Evolutionary conservation across 2,329 filamentous ascomycete species (phyloP).

Genomic region (Remersonia thermophila): DNA sequence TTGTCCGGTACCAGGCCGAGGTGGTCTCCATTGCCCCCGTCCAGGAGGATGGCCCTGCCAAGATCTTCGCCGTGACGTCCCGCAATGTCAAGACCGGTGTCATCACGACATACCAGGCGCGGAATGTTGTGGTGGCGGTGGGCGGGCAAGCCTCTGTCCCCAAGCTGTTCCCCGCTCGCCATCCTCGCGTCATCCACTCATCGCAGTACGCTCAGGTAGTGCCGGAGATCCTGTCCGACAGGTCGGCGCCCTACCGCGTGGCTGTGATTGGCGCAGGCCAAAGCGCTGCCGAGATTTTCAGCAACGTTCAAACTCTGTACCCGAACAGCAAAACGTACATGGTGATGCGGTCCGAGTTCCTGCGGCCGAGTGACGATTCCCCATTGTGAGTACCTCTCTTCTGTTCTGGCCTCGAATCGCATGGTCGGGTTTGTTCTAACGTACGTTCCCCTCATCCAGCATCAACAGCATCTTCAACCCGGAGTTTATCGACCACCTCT

Average conservation of each 20-base stretch:
- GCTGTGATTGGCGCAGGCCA: conserved; percentile 84
- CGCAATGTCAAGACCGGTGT: conserved; percentile 47
- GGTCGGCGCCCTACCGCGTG: conserved; percentile 52
- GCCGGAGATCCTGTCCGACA: conserved; percentile 44
- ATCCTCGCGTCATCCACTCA: conserved; percentile 73
- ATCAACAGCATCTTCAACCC: conserved; percentile 97
- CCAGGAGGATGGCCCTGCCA: conserved; percentile 36
- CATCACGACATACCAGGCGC: conserved; percentile 40
- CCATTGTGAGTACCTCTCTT: conserved; percentile 58
- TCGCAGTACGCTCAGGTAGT: conserved; percentile 66
- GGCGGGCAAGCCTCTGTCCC: conserved; percentile 59
- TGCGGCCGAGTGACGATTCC: conserved; percentile 87
- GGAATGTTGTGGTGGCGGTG: conserved; percentile 51
- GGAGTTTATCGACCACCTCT: conserved; percentile 66
- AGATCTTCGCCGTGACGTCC: conserved; percentile 56
- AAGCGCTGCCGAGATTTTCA: conserved; percentile 90
- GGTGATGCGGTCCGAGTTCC: conserved; percentile 69
- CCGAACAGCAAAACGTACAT: conserved; percentile 68
- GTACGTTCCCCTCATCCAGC: conserved; percentile 29
- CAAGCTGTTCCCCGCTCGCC: conserved; percentile 51
- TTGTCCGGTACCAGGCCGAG: conserved; percentile 66
- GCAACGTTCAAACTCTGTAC: conserved; percentile 71
- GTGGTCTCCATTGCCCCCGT: conserved; percentile 60
- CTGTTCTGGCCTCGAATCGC: too few species aligned
- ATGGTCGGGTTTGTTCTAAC: too few species aligned